A percentile compares a stretch with the other conserved stretches of the same genome.
Conservation (phyloP, 495 filamentous ascomycete species). For the Astrocystis sublimbata region DNA sequence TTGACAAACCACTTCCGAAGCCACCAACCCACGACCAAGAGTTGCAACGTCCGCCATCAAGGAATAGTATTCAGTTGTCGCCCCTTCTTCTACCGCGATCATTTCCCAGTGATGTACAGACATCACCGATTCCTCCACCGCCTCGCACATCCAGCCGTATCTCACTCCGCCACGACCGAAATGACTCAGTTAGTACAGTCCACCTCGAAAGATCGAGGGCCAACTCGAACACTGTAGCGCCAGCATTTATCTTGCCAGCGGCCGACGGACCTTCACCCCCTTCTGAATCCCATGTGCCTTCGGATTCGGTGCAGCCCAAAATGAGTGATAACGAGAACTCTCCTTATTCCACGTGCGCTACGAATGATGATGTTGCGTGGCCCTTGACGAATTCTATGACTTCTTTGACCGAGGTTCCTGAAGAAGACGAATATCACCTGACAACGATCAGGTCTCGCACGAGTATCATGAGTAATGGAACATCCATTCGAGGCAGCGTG, state of each 20-base stretch:
- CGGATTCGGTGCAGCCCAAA: conserved; percentile 35
- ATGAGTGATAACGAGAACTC: conserved; percentile 20
- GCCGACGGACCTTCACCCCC: conserved; percentile 30
- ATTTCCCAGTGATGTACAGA: conserved; percentile 36
- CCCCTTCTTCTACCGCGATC: conserved; percentile 53
- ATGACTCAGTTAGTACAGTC: conserved; percentile 35
- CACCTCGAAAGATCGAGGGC: conserved; percentile 43
- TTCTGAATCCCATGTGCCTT: conserved; percentile 27
- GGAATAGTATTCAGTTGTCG: conserved; percentile 47
- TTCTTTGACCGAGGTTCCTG: conserved; percentile 67
- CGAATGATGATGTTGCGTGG: conserved; percentile 52
- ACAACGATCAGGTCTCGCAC: conserved; percentile 32
- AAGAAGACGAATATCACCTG: conserved; percentile 64
- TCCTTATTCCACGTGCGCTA: conserved; percentile 48
- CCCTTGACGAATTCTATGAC: conserved; percentile 48
- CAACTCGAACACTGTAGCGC: conserved; percentile 40
- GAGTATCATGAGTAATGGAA: conserved; percentile 43
- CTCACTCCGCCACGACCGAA: conserved; percentile 45
- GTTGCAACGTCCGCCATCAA: conserved; percentile 44
- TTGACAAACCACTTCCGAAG: conserved; percentile 22
- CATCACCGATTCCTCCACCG: conserved; percentile 40
- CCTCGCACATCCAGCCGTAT: conserved; percentile 51
- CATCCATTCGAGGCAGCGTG: conserved; percentile 47
- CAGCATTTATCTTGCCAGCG: conserved; percentile 35
- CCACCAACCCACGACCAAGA: conserved; percentile 34